phyloP scores from a whole-genome alignment of 192 early-diverging fungal genomes.

The Haplosporangium gracile region DNA sequence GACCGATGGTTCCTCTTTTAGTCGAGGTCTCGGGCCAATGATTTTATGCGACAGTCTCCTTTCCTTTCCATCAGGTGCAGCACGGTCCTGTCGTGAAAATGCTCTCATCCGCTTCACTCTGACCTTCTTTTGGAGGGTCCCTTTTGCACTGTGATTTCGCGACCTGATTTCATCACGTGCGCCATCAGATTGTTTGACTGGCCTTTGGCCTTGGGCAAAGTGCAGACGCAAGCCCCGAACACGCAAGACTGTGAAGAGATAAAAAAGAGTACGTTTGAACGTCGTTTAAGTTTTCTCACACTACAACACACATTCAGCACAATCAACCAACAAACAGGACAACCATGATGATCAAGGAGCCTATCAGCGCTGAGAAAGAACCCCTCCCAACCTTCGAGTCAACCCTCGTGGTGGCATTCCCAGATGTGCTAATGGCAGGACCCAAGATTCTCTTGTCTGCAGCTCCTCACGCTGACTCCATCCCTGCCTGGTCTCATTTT shows the following conservation, averaged over 20 bases:
- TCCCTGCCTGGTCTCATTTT: slow-evolving; percentile 36
- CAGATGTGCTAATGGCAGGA: slow-evolving; percentile 45
- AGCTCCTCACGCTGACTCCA: slow-evolving; percentile 2
- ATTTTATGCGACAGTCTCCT: too few species aligned
- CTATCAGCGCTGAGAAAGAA: neutral
- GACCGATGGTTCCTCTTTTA: too few species aligned
- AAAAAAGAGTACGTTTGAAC: neutral
- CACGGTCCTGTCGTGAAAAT: too few species aligned
- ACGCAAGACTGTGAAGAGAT: too few species aligned
- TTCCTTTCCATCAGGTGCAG: too few species aligned
- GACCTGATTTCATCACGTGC: neutral
- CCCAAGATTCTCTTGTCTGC: slow-evolving; percentile 30
- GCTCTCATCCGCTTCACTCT: too few species aligned
- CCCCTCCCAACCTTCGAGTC: slow-evolving; percentile 30
- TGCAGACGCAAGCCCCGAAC: too few species aligned
- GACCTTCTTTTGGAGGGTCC: too few species aligned
- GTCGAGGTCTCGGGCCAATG: too few species aligned
- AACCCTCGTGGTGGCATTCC: slow-evolving; percentile 42
- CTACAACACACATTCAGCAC: neutral
- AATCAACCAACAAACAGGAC: neutral
- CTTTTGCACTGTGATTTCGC: too few species aligned
- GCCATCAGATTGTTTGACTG: neutral
- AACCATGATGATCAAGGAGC: slow-evolving; percentile 31
- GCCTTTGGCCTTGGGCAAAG: too few species aligned
- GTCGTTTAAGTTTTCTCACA: too few species aligned